phyloP scores from a whole-genome alignment of 2,329 filamentous ascomycete genomes.

The Thermoascus crustaceus region DNA sequence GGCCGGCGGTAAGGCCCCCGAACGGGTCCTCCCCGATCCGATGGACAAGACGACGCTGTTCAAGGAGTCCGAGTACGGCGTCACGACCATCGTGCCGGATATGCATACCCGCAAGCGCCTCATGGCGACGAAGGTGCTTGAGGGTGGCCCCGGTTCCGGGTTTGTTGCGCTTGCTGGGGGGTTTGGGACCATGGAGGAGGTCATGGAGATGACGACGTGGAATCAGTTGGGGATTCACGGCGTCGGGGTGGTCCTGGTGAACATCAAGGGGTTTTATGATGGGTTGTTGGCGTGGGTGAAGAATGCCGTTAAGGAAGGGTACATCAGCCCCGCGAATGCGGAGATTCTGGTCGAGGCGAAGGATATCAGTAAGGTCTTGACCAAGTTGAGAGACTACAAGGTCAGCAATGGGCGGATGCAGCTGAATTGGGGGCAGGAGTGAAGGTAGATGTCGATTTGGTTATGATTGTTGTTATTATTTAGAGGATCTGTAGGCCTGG shows the following conservation, averaged over 20 bases:
- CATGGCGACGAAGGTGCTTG: conserved; percentile 83
- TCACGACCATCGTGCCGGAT: conserved; percentile 80
- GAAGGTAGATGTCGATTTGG: conserved; percentile 13
- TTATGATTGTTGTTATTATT: conserved; percentile 4
- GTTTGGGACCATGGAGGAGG: conserved; percentile 91
- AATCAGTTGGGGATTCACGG: conserved; percentile 92
- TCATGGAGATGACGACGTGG: conserved; percentile 91
- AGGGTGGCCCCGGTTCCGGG: conserved; percentile 71
- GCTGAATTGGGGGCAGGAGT: conserved; percentile 69
- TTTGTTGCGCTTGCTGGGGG: conserved; percentile 86
- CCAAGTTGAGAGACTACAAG: conserved; percentile 63
- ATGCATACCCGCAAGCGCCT: conserved; percentile 95
- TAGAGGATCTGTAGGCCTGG: conserved; percentile 2
- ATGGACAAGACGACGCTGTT: conserved; percentile 20
- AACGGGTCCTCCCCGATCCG: conserved; percentile 52
- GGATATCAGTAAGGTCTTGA: conserved; percentile 63
- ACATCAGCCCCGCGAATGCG: conserved; percentile 62
- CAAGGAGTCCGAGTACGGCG: conserved; percentile 54
- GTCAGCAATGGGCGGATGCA: conserved; percentile 67
- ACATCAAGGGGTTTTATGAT: conserved; percentile 88
- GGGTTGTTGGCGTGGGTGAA: conserved; percentile 75
- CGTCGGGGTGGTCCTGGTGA: conserved; percentile 69
- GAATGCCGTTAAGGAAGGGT: conserved; percentile 66
- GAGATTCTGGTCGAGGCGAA: conserved; percentile 71
- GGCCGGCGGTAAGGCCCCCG: conserved; percentile 40